Percentiles rank a stretch among this genome's conserved stretches.
These are phyloP conservation scores for Phaeolepiota aurea DNA, from an alignment of 768 basidiomycete genomes.

Conservation along the genomic window DNA sequence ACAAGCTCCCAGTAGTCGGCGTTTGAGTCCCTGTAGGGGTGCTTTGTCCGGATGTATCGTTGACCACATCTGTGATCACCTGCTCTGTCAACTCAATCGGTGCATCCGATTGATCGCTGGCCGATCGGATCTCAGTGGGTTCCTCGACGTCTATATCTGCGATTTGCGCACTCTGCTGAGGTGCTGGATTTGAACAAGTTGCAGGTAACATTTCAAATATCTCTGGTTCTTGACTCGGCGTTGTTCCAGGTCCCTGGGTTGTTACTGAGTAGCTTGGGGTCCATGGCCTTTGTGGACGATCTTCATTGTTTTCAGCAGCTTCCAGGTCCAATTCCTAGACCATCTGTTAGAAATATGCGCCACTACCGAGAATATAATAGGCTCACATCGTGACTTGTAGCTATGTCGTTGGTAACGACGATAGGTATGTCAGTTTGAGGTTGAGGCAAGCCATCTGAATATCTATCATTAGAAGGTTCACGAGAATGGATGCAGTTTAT, in stretches of 20 bases:
- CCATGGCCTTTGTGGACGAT: conserved; percentile 9
- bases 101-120: background rate
- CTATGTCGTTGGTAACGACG: background rate
- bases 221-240: background rate
- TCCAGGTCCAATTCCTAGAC: background rate
- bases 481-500: too few relatives aligned
- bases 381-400: background rate
- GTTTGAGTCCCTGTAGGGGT: conserved; percentile 1
- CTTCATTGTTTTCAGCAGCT: conserved; percentile 2
- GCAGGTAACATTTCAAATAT: too few relatives aligned
- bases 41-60: background rate
- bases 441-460: too few relatives aligned
- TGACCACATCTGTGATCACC: too few relatives aligned
- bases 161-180: background rate
- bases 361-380: background rate
- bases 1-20: conserved; percentile 2
- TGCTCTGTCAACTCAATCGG: too few relatives aligned
- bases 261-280: conserved; percentile 14
- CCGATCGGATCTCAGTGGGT: background rate
- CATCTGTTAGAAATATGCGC: background rate
- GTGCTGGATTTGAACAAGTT: background rate
- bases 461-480: too few relatives aligned
- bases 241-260: conserved; percentile 7
- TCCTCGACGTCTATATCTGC: background rate
- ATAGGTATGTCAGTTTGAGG: background rate